A percentile compares a stretch with the other conserved stretches of the same genome.
Conservation (phyloP, 164 flowering plant species). For the Buxus sempervirens region DNA sequence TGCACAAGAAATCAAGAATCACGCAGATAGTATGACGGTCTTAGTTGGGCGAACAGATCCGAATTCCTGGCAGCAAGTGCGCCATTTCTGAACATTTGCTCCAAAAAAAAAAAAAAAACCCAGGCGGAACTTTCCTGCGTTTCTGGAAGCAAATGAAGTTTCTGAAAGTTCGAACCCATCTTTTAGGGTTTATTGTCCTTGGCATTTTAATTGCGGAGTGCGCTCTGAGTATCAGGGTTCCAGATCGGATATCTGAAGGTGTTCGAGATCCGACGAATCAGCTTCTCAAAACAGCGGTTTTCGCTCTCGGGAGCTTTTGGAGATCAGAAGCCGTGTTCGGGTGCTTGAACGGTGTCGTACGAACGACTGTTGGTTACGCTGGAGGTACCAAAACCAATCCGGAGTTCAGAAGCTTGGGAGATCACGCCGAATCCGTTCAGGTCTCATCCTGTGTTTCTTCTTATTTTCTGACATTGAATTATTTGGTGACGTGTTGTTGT, state of each 20-base stretch:
- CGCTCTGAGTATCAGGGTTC: constrained; percentile 48
- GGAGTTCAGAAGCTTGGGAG: constrained; percentile 78
- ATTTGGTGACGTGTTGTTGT: background rate
- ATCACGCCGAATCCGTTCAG: constrained; percentile 94
- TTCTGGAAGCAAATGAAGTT: constrained; percentile 6
- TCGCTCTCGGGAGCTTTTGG: constrained; percentile 97
- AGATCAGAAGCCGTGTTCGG: constrained; percentile 94
- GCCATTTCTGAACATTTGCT: no score
- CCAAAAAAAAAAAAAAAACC: no score
- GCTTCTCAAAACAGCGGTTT: constrained; percentile 62
- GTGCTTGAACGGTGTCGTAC: constrained; percentile 77
- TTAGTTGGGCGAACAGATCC: no score
- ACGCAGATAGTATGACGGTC: no score
- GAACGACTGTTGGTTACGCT: constrained; percentile 76
- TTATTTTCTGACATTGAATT: background rate
- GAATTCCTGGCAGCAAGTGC: no score
- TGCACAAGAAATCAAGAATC: no score
- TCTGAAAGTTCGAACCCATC: background rate
- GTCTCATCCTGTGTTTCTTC: constrained; percentile 24
- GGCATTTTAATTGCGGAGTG: constrained; percentile 9
- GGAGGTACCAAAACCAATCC: constrained; percentile 86
- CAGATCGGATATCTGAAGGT: constrained; percentile 39
- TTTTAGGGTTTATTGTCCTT: constrained; percentile 8
- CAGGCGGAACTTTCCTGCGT: no score
- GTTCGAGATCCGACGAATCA: constrained; percentile 20